Percentiles rank a stretch among this genome's conserved stretches.
Conservation (phyloP, 176 grass and related monocot species). For the Bromus sterilis region DNA sequence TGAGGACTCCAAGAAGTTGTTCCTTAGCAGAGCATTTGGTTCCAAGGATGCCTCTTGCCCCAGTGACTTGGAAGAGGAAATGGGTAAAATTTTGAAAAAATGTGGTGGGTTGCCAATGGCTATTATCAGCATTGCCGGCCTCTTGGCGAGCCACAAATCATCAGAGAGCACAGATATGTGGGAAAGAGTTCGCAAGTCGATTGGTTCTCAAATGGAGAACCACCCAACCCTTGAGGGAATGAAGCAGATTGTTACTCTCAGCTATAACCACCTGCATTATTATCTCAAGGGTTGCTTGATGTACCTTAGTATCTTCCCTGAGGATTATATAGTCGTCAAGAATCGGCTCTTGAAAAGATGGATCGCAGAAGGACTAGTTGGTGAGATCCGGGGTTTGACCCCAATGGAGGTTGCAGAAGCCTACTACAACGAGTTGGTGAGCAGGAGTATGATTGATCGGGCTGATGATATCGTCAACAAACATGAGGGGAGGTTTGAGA, state of each 20-base stretch:
- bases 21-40: too few relatives aligned
- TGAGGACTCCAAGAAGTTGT: too few relatives aligned
- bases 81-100: background rate
- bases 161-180: background rate
- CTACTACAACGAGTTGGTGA: background rate
- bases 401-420: background rate
- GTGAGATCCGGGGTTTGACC: background rate
- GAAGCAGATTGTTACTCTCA: too few relatives aligned
- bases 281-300: background rate
- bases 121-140: background rate
- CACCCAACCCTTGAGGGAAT: background rate
- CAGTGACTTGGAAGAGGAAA: rapidly evolving
- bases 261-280: background rate
- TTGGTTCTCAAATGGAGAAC: background rate
- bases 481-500: too few relatives aligned
- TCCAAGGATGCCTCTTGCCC: too few relatives aligned
- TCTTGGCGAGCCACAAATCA: background rate
- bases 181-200: background rate
- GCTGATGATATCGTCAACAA: too few relatives aligned
- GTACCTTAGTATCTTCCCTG: background rate
- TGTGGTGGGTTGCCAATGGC: background rate
- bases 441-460: background rate
- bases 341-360: background rate
- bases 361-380: background rate
- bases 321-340: background rate